Evolutionary conservation across 805 yeast species (phyloP).

Genomic region (Candida gorgasii): DNA sequence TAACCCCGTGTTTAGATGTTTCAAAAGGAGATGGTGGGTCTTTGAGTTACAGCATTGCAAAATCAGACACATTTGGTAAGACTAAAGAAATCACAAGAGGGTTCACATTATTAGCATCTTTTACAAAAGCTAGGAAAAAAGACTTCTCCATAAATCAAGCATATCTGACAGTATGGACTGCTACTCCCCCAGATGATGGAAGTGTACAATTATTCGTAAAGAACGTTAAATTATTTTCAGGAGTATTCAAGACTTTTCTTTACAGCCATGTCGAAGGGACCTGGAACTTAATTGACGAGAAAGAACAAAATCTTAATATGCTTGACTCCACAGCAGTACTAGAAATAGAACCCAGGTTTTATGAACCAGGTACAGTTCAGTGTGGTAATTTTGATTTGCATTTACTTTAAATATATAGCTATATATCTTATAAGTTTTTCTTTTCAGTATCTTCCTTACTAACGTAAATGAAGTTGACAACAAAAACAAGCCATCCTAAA

Average conservation of each 20-base stretch:
- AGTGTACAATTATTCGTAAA: constrained; percentile 15
- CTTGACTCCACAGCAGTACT: constrained; percentile 6
- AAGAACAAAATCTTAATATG: constrained; percentile 5
- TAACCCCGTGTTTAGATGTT: constrained; percentile 18
- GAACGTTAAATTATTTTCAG: constrained; percentile 9
- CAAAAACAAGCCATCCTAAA: constrained; percentile 74
- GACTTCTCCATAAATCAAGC: constrained; percentile 1
- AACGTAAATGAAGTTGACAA: constrained; percentile 58
- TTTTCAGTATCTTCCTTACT: constrained; percentile 28
- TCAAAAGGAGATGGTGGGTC: constrained; percentile 19
- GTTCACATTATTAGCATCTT: background rate
- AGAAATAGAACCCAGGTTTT: constrained; percentile 3
- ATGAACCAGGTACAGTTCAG: constrained; percentile 6
- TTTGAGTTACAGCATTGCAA: constrained; percentile 12
- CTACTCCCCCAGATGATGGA: constrained; percentile 11
- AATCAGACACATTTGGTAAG: constrained; percentile 4
- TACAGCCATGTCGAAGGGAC: background rate
- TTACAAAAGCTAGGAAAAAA: background rate
- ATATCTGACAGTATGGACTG: constrained; percentile 10
- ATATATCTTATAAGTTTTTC: constrained; percentile 23
- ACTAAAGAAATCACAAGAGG: constrained; percentile 2
- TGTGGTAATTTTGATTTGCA: constrained; percentile 1
- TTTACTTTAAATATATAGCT: constrained; percentile 1
- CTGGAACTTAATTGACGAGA: constrained; percentile 1
- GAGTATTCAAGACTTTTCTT: constrained; percentile 4